Conservation (phyloP, 345 rosid genomes). For the Capsella bursapastoris region DNA sequence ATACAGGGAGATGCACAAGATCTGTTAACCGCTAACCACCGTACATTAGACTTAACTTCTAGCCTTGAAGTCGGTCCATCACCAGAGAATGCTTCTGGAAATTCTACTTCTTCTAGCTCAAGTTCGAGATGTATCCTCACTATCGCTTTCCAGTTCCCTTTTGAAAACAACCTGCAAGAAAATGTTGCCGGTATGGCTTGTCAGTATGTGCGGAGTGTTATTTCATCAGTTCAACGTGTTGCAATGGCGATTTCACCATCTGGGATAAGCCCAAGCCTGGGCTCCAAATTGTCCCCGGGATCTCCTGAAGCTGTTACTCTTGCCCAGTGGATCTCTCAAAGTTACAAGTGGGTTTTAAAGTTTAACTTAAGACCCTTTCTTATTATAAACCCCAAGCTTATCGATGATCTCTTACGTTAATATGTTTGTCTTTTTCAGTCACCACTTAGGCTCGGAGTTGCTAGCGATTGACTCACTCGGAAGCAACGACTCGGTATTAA, state of each 20-base stretch:
- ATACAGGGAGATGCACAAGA: constrained; percentile 72
- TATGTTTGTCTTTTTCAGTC: constrained; percentile 50
- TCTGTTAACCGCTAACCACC: constrained; percentile 49
- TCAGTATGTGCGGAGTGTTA: constrained; percentile 88
- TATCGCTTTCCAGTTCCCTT: constrained; percentile 98
- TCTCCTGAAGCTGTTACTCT: constrained; percentile 96
- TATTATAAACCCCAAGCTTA: background rate
- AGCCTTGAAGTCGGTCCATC: constrained; percentile 90
- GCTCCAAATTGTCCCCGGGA: constrained; percentile 75
- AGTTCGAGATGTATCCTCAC: constrained; percentile 81
- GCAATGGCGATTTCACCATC: constrained; percentile 96
- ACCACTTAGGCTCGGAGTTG: constrained; percentile 72
- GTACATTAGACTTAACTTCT: constrained; percentile 91
- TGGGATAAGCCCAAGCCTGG: constrained; percentile 66
- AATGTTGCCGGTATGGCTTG: constrained; percentile 96
- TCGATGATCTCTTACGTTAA: background rate
- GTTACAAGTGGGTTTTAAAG: constrained; percentile 62
- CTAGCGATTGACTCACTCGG: constrained; percentile 61
- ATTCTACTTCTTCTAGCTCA: constrained; percentile 53
- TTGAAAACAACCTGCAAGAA: constrained; percentile 82
- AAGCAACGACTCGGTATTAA: constrained; percentile 64
- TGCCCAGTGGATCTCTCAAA: constrained; percentile 89
- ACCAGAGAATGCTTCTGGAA: constrained; percentile 57
- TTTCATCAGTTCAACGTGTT: constrained; percentile 93
- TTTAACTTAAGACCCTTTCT: constrained; percentile 24